Percentiles rank a stretch among this genome's conserved stretches.
Evolutionary conservation across 371 early-diverging fungal genomes (phyloP).

Genomic region (Phascolomyces articulosus): DNA sequence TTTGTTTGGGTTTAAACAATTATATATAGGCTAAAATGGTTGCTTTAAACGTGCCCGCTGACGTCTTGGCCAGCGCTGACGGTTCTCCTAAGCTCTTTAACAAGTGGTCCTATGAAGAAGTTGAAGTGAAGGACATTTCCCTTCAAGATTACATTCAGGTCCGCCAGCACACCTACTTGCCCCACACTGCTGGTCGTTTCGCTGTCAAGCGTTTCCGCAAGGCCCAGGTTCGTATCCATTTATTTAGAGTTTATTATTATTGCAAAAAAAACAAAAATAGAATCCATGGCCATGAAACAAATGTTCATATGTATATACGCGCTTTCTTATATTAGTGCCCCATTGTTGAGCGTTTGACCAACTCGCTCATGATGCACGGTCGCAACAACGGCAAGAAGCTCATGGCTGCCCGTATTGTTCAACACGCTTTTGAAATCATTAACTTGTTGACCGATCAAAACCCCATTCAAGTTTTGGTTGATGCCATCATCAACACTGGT

Average conservation of each 20-base stretch:
- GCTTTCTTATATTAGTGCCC: constrained; percentile 80
- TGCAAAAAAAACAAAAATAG: no score
- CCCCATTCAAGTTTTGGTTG: constrained; percentile 99
- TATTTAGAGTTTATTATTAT: no score
- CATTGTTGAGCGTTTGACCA: constrained; percentile 99
- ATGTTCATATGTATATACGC: neutral
- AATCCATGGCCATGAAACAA: no score
- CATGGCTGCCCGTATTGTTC: constrained; percentile 98
- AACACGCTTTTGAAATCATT: constrained; percentile 99
- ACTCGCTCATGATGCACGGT: constrained; percentile 99
- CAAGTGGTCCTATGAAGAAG: constrained; percentile 96
- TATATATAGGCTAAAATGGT: constrained; percentile 49
- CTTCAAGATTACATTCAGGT: constrained; percentile 95
- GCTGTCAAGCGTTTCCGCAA: constrained; percentile 98
- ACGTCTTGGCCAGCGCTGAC: constrained; percentile 62
- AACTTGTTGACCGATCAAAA: constrained; percentile 98
- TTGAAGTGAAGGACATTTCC: constrained; percentile 95
- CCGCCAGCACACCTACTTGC: constrained; percentile 93
- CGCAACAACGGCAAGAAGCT: constrained; percentile 99
- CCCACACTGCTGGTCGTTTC: constrained; percentile 99
- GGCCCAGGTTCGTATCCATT: constrained; percentile 73
- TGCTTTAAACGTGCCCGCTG: constrained; percentile 69
- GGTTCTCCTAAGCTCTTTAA: constrained; percentile 83
- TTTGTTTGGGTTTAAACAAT: no score
- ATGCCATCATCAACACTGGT: constrained; percentile 99